These are phyloP conservation scores for Posidonia oceanica DNA, from an alignment of 116 monocot species.

Conservation along the genomic window DNA sequence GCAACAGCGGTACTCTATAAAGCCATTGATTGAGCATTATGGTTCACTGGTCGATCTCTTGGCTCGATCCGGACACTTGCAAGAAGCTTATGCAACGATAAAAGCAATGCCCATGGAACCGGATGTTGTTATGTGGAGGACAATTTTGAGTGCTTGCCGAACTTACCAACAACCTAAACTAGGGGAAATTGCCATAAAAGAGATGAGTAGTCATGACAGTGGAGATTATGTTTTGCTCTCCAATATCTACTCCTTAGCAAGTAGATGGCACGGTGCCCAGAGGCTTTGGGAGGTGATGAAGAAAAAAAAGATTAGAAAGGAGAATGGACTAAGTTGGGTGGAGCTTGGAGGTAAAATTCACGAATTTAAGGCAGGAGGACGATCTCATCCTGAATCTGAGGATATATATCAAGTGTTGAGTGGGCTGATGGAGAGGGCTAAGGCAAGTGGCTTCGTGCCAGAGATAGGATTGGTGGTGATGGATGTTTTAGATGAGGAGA, in stretches of 20 bases:
- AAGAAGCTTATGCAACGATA: slow-evolving; percentile 37
- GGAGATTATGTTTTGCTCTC: slow-evolving; percentile 49
- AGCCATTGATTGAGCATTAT: slow-evolving; percentile 49
- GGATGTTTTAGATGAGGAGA: slow-evolving; percentile 64
- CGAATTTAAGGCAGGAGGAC: slow-evolving; percentile 45
- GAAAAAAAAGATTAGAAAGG: slow-evolving; percentile 28
- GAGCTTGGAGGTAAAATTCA: slow-evolving; percentile 29
- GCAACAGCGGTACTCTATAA: slow-evolving; percentile 22
- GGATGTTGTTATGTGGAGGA: slow-evolving; percentile 42
- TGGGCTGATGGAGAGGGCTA: slow-evolving; percentile 21
- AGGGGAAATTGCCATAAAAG: slow-evolving; percentile 16
- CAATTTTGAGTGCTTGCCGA: slow-evolving; percentile 50
- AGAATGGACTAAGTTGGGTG: slow-evolving; percentile 50
- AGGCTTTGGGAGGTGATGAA: slow-evolving; percentile 41
- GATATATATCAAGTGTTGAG: slow-evolving; percentile 18
- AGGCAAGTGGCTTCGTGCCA: slow-evolving; percentile 28
- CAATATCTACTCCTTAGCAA: slow-evolving; percentile 26
- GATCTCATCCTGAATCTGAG: slow-evolving; percentile 20
- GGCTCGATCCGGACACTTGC: slow-evolving; percentile 38
- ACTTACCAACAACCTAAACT: slow-evolving; percentile 20
- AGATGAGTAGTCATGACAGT: slow-evolving; percentile 16
- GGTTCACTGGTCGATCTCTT: slow-evolving; percentile 45
- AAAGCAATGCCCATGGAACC: slow-evolving; percentile 41
- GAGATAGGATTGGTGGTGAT: slow-evolving; percentile 19
- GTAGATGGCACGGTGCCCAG: slow-evolving; percentile 28